Evolutionary conservation across 306 rosid species (phyloP).

Genomic region (Cucurbita argyrosperma): DNA sequence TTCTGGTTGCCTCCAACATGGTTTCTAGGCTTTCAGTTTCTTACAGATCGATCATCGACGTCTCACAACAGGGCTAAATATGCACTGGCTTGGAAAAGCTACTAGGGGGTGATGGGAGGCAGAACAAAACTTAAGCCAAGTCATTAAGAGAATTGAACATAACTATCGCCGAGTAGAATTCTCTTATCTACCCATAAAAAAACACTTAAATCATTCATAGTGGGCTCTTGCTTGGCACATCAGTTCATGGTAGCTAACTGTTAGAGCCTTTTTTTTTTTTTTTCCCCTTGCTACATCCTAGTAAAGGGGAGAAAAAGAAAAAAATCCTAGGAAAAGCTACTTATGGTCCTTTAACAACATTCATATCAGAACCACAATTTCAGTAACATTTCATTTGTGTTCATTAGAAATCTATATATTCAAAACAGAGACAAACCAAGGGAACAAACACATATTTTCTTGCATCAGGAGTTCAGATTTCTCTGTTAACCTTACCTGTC

Average conservation of each 20-base stretch:
- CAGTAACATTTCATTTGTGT: background rate
- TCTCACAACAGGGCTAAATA: background rate
- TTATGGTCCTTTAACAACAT: background rate
- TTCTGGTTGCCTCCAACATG: background rate
- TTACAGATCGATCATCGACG: background rate
- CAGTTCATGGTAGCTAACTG: no score
- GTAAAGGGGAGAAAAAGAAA: no score
- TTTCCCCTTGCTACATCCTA: no score
- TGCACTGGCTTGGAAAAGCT: background rate
- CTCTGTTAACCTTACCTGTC: slow-evolving; percentile 40
- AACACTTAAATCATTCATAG: no score
- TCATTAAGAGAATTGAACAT: background rate
- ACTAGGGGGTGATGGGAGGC: background rate
- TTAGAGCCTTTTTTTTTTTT: no score
- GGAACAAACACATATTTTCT: no score
- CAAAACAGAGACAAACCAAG: background rate
- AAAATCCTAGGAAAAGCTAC: no score
- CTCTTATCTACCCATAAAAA: background rate
- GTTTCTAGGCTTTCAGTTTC: background rate
- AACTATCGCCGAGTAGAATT: background rate
- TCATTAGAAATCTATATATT: background rate
- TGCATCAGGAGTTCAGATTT: no score
- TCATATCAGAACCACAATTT: background rate
- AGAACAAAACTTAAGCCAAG: background rate
- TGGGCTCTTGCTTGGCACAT: no score